A percentile compares a stretch with the other conserved stretches of the same genome.
These are phyloP conservation scores for Ceratocystis destructans DNA, from an alignment of 2,329 filamentous ascomycete species.

Conservation along the genomic window DNA sequence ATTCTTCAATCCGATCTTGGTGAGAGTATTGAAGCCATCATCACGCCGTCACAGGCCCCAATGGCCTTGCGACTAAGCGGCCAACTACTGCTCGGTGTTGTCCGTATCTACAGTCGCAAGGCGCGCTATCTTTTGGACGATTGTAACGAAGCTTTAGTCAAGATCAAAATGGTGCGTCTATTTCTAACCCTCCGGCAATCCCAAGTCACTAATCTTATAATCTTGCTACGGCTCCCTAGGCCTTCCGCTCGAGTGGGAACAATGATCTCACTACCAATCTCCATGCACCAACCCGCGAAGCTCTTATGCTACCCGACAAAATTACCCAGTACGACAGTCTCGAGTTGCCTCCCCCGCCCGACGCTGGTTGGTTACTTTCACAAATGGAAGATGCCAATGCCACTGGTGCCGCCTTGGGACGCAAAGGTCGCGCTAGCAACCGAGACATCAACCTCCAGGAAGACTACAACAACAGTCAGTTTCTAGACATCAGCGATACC, in stretches of 20 bases:
- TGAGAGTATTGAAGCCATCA: constrained; percentile 89
- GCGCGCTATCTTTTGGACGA: constrained; percentile 92
- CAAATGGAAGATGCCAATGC: constrained; percentile 52
- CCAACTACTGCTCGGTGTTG: constrained; percentile 86
- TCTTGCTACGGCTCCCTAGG: constrained; percentile 36
- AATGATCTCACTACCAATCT: constrained; percentile 84
- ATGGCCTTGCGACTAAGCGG: constrained; percentile 90
- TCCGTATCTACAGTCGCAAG: constrained; percentile 94
- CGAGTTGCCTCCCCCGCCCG: constrained; percentile 66
- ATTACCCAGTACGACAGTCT: constrained; percentile 82
- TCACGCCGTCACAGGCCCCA: constrained; percentile 80
- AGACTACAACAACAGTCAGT: constrained; percentile 63
- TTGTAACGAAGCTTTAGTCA: constrained; percentile 92
- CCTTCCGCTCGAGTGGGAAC: constrained; percentile 85
- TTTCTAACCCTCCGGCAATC: too few species aligned
- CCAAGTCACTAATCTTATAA: too few species aligned
- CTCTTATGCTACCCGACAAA: constrained; percentile 77
- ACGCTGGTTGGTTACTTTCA: constrained; percentile 71
- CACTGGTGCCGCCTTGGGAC: constrained; percentile 35
- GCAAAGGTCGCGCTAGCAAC: constrained; percentile 44
- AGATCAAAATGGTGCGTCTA: constrained; percentile 82
- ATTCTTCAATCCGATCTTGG: constrained; percentile 90
- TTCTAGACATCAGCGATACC: constrained; percentile 53
- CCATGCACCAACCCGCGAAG: constrained; percentile 68
- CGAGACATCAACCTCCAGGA: constrained; percentile 56